Conservation (phyloP, 2,329 filamentous ascomycete genomes). For the Aspergillus udagawae region DNA sequence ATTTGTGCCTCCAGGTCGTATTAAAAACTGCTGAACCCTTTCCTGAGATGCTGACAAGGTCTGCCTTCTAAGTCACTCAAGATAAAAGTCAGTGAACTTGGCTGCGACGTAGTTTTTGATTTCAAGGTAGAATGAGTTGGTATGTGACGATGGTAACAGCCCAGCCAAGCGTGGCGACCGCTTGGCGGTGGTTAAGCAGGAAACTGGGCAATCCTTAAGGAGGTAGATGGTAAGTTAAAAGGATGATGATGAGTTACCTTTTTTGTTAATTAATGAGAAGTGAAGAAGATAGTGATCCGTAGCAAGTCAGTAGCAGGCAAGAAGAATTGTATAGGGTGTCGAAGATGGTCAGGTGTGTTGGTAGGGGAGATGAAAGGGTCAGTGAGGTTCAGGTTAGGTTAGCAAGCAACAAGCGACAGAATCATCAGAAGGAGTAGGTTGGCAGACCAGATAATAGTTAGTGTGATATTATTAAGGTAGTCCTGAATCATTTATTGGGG, state of each 20-base stretch:
- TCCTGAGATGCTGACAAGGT: slow-evolving; percentile 1
- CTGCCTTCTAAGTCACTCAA: slow-evolving; percentile 5
- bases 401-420: not conserved
- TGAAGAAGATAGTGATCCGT: slow-evolving; percentile 7
- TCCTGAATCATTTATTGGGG: not conserved
- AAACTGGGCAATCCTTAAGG: slow-evolving; percentile 24
- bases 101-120: slow-evolving; percentile 2
- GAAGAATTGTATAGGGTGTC: slow-evolving; percentile 5
- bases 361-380: not conserved
- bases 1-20: slow-evolving; percentile 25
- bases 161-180: slow-evolving; percentile 24
- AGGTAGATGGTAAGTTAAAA: not conserved
- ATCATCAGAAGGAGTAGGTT: not conserved
- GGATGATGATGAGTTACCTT: not conserved
- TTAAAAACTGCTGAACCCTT: slow-evolving; percentile 2
- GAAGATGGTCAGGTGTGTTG: slow-evolving; percentile 5
- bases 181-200: slow-evolving; percentile 20
- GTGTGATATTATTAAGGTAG: not conserved
- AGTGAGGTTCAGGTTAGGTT: not conserved
- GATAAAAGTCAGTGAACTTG: not conserved
- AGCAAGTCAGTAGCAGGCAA: slow-evolving; percentile 11
- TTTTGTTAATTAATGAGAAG: not conserved
- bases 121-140: slow-evolving; percentile 7
- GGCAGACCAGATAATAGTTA: not conserved
- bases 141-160: slow-evolving; percentile 20